Percentiles rank a stretch among this genome's conserved stretches.
Conservation (phyloP, 441 rosid genomes). For the Biscutella laevigata region DNA sequence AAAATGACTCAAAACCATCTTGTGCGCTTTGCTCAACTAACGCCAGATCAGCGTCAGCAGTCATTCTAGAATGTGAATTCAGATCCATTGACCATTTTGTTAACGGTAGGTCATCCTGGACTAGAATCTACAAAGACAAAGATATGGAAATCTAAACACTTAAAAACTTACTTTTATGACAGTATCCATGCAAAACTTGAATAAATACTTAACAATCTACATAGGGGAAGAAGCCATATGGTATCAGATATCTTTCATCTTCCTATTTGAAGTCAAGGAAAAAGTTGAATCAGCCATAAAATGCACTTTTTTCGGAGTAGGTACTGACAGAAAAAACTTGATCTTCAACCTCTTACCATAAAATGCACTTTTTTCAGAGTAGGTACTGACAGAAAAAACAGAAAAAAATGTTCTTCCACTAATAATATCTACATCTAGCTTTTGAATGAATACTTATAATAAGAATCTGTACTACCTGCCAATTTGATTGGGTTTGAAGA, state of each 20-base stretch:
- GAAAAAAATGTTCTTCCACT: too few species aligned
- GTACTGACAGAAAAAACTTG: not conserved
- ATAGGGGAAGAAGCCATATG: not conserved
- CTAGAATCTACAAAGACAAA: constrained; percentile 32
- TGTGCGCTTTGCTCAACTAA: constrained; percentile 42
- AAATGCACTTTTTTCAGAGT: not conserved
- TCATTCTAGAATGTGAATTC: constrained; percentile 35
- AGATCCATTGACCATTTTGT: constrained; percentile 33
- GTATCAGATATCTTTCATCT: constrained; percentile 3
- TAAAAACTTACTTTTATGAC: not conserved
- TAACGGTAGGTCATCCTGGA: constrained; percentile 29
- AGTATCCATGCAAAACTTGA: not conserved
- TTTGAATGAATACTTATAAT: not conserved
- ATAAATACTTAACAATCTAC: not conserved
- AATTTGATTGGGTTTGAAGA: constrained; percentile 39
- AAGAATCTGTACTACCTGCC: too few species aligned
- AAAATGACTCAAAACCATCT: constrained; percentile 30
- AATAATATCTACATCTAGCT: not conserved
- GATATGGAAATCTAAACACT: constrained; percentile 23
- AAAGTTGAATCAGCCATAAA: not conserved
- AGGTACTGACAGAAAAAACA: not conserved
- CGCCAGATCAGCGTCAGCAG: constrained; percentile 33
- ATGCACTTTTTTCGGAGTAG: not conserved
- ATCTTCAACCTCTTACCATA: not conserved
- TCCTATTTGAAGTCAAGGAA: constrained; percentile 8